Evolutionary conservation across 164 flowering plant species (phyloP).

Genomic region (Malania oleifera): DNA sequence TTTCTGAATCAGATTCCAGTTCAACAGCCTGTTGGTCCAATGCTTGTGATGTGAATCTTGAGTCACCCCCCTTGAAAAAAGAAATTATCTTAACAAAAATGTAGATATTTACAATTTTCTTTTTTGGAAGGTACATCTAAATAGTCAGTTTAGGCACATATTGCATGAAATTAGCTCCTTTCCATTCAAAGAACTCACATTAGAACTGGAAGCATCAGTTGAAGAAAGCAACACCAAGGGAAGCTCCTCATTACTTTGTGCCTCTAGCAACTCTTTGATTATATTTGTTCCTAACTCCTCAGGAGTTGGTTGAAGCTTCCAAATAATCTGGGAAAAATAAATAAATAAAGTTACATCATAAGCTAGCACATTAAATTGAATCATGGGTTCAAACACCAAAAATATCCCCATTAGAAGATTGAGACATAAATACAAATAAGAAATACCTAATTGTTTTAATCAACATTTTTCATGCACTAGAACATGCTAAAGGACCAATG

Average conservation of each 20-base stretch:
- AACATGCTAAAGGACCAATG: too few relatives aligned
- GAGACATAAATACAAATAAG: background rate
- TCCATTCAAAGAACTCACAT: conserved; percentile 7
- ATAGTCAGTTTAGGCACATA: background rate
- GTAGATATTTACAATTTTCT: too few relatives aligned
- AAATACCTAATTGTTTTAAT: background rate
- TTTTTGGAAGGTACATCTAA: too few relatives aligned
- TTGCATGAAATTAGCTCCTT: background rate
- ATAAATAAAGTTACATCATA: background rate
- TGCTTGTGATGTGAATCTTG: background rate
- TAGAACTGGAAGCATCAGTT: background rate
- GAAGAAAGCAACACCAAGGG: background rate
- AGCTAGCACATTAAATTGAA: background rate
- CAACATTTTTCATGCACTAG: background rate
- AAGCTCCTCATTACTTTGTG: conserved; percentile 4
- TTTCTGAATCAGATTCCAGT: background rate
- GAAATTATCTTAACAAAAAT: background rate
- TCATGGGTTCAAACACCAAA: background rate
- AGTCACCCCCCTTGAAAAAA: conserved; percentile 1
- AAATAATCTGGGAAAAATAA: conserved; percentile 22
- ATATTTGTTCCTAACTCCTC: conserved; percentile 25
- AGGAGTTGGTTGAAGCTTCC: conserved; percentile 26
- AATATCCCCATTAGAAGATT: background rate
- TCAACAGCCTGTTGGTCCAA: background rate
- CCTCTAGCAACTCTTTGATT: conserved; percentile 21